Percentiles rank a stretch among this genome's conserved stretches.
phyloP scores from a whole-genome alignment of 2,329 filamentous ascomycete species.

The Neonectria punicea region DNA sequence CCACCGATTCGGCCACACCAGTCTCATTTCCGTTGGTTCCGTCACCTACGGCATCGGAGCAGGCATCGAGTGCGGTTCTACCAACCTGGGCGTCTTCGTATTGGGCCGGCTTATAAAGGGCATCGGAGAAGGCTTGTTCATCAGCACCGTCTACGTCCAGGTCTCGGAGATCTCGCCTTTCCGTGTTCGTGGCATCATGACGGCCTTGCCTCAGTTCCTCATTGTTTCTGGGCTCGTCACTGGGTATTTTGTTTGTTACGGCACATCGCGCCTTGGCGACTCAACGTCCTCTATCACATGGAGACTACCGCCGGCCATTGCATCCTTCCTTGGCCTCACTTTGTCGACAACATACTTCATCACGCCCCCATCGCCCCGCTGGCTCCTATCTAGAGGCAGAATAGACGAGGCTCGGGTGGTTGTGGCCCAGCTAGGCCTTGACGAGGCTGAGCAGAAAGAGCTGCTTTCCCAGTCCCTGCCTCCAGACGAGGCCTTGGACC shows the following conservation, averaged over 20 bases:
- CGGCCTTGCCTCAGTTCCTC: slow-evolving; percentile 63
- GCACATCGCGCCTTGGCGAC: slow-evolving; percentile 54
- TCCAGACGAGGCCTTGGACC: slow-evolving; percentile 34
- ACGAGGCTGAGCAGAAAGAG: slow-evolving; percentile 56
- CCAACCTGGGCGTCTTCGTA: slow-evolving; percentile 62
- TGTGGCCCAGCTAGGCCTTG: slow-evolving; percentile 54
- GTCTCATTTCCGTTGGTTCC: slow-evolving; percentile 63
- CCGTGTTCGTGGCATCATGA: slow-evolving; percentile 60
- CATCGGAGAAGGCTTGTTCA: slow-evolving; percentile 66
- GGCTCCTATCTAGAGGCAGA: slow-evolving; percentile 59
- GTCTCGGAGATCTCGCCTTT: slow-evolving; percentile 70
- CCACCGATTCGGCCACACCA: slow-evolving; percentile 63
- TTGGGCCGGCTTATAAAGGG: slow-evolving; percentile 65
- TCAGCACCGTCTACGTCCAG: slow-evolving; percentile 63
- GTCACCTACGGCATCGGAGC: slow-evolving; percentile 64
- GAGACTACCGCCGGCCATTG: slow-evolving; percentile 62
- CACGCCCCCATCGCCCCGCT: slow-evolving; percentile 64
- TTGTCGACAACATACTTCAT: slow-evolving; percentile 49
- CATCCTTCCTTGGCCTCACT: slow-evolving; percentile 45
- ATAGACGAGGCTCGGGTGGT: slow-evolving; percentile 55
- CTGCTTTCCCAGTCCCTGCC: slow-evolving; percentile 36
- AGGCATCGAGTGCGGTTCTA: slow-evolving; percentile 50
- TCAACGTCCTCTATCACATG: slow-evolving; percentile 59
- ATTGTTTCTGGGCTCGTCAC: slow-evolving; percentile 61
- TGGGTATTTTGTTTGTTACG: slow-evolving; percentile 72